Evolutionary conservation across 306 rosid genomes (phyloP), one percentile per base, ranked within the genome.

Genomic region (Sophora flavescens): DNA sequence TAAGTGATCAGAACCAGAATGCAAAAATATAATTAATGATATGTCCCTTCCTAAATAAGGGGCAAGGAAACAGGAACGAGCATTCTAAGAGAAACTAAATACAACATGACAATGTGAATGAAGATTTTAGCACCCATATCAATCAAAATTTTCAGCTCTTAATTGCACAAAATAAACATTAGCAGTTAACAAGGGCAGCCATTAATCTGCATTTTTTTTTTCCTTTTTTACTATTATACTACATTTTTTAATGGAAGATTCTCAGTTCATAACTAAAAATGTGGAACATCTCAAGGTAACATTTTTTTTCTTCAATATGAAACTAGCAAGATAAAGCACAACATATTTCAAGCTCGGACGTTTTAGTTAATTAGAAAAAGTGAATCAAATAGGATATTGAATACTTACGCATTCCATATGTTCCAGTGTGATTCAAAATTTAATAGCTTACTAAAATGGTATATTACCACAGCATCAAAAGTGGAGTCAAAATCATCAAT

Each of bases 401-500:
- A 32, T 44, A 64, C 28, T 13, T 26, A 15, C 39, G 39, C 16
- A 68, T 48, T 53, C 22, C 15, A 75, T 45, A 39, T 44, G 65
- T 48, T 22, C 47, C 79, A 53, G 68, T 56, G 22, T 1, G 14
- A 15, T 67, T 75, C 17, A 71, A 79, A 63, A 51, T 47, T 56
- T 53, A 74, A 75, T 38, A 33, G 74, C 63, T 12, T 35, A 44
- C 56, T 70, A 73, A 77, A 84, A 53, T 47, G 57, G 50, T 74
- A 76, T 56, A 80, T 88, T 89, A 95, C 99, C 99, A 95, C 97
- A 16, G 97, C 96, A 92, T 89, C 99, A 86, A 92, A 95, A 30
- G 99, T 95, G 74, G 99, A 95, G 87, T 95, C 99, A 54, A 95
- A 95, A 92, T 95, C 99, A 80, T 95, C 97, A 56, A 95, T 85